Evolutionary conservation across 352 stramenopile genomes (phyloP), one percentile per base, ranked within the genome.

Genomic region (Peronospora farinosa): DNA sequence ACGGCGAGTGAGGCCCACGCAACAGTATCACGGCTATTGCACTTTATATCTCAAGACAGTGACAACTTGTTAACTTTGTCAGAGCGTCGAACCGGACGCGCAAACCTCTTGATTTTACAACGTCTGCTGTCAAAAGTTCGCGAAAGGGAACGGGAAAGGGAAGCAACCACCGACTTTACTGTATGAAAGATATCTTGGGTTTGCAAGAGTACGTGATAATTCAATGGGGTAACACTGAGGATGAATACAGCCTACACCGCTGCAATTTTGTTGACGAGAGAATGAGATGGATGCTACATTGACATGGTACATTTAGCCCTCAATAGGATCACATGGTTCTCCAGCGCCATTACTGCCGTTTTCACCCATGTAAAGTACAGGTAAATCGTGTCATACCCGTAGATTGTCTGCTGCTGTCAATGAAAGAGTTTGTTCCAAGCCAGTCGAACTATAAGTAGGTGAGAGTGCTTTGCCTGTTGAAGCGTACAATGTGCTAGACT

Each of bases 51-150:
- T 7, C 66, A 60, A 21, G 52, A 65, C n/a, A 66, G 45, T 47
- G 50, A 68, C 35, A 72, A 58, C 28, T 28, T 65, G 27, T 38
- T 72, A 33, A 63, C 58, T 49, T 47, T 52, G 37, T 56, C 57
- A 9, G 72, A 84, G 11, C 67, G 70, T n/a, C 65, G 70, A 43
- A 66, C 65, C 0, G 69, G 57, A 27, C 65, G 72, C 15, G 54
- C 51, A 7, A 84, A 74, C 19, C 43, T 84, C 19, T 49, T 84
- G 40, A 61, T 72, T 45, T 53, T 84, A 43, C 72, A 84, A 47
- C 63, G 67, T 42, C 46, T 84, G 51, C 47, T 84, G 15, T 40
- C 80, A 2, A 84, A 81, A 48, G 72, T 62, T 13, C 61, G 65
- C 15, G 59, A 72, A 9, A 58, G 71, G 47, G 72, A 84, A 44